A percentile compares a stretch with the other conserved stretches of the same genome.
These are phyloP conservation scores for Pilasporangium apinafurcum DNA, from an alignment of 352 stramenopile species.

Conservation along the genomic window DNA sequence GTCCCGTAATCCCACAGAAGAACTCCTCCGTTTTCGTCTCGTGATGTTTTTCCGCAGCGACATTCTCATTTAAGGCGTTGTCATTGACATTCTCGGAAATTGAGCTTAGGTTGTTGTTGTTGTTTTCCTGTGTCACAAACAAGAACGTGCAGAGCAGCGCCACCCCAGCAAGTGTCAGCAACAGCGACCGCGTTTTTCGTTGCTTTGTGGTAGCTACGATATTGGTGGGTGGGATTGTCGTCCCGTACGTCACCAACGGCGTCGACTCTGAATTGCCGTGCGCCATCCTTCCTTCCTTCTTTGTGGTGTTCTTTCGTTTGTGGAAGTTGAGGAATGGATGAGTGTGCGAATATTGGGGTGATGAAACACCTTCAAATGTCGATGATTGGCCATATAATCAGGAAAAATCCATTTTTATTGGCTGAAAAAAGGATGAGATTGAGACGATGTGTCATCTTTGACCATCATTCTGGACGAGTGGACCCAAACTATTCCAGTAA, in stretches of 20 bases:
- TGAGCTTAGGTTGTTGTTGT: not conserved
- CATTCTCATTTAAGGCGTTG: conserved; percentile 1
- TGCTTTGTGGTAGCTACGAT: too few relatives aligned
- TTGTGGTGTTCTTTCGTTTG: too few relatives aligned
- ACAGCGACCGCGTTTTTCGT: not conserved
- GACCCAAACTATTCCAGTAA: too few relatives aligned
- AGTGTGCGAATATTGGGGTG: too few relatives aligned
- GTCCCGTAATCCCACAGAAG: conserved; percentile 6
- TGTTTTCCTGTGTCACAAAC: conserved; percentile 8
- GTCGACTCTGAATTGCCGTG: too few relatives aligned
- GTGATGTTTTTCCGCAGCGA: not conserved
- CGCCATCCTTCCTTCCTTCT: too few relatives aligned
- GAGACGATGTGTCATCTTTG: not conserved
- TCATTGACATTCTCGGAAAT: not conserved
- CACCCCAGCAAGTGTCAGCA: conserved; percentile 2
- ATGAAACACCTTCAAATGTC: too few relatives aligned
- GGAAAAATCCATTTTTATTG: not conserved
- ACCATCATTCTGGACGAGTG: too few relatives aligned
- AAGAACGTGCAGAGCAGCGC: conserved; percentile 8
- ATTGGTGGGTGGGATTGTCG: too few relatives aligned
- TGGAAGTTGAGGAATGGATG: too few relatives aligned
- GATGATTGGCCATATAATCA: too few relatives aligned
- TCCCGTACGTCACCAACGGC: too few relatives aligned
- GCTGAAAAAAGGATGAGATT: not conserved
- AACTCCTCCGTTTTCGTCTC: not conserved